Base-by-base conservation (phyloP, 768 basidiomycete genomes). In the Tulasnella sp. region DNA sequence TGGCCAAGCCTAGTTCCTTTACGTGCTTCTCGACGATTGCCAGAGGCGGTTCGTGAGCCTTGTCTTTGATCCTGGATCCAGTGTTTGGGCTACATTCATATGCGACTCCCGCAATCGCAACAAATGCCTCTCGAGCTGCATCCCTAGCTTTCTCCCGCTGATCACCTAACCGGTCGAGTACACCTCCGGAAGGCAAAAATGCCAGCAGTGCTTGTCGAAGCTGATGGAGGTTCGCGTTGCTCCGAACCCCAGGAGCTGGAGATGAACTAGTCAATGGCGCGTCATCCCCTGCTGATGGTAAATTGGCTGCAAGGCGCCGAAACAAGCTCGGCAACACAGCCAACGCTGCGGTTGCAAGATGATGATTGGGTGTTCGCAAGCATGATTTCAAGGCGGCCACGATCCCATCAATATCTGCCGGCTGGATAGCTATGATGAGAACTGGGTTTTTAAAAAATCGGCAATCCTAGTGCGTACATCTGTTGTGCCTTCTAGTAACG, bases 141-240 rank as follows among this genome's bases (percentile, higher is more conserved):
- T 80, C 74, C 63, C 89, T 79, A 10, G 82, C 74, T 62, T 76
- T 78, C 68, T 88, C 86, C 64, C 83, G 84, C 43, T 68, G 66
- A 68, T 93, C 91, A 25, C 88, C 89, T 15, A 93, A 77, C 49
- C 87, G 81, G 66, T 93, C 91, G 59, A 92, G 74, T 21, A 91
- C 74, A 42, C 86, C 88, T 43, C 86, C 86, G 1, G 83, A 66
- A 25, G 88, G 81, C 30, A 91, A 74, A 68, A 92, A 83, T 9
- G 85, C 77, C 49, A 69, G 68, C 58, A 92, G 73, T 46, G 80
- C 77, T 62, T 82, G 80, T 52, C 88, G 86, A 42, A 93, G 78
- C 19, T 77, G 74, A 50, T 74, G 70, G 15, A 43, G 54, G 52
- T 24, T 22, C 25, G 52, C 52, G 19, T 22, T 31, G 21, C 31